Evolutionary conservation across 768 basidiomycete species (phyloP), one percentile per base, ranked within the genome.

Genomic region (Auriscalpium microsporum): DNA sequence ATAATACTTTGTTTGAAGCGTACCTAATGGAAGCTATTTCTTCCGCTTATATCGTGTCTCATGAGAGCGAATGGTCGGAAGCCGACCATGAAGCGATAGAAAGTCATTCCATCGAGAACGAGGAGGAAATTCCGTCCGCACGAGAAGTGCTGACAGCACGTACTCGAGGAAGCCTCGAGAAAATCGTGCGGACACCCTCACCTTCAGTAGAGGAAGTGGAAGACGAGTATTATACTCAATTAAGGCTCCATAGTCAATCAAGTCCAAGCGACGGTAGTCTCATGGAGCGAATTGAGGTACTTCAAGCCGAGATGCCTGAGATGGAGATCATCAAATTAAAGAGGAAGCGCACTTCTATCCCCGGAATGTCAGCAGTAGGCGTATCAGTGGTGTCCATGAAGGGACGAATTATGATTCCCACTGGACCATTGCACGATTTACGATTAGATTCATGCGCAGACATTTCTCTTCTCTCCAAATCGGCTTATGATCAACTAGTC

Each of bases 271-370:
- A 21, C 21, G 46, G 23, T 1, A 48, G n/a, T 48, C 17, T 48
- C n/a, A 16, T n/a, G n/a, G n/a, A 10, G 2, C 46, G 7, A 13
- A 21, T 48, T 16, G 44, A 45, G 44, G 44, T 9, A 10, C 1
- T 21, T 6, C 44, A 16, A 45, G 44, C 44, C 5, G 66, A 72
- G 1, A 72, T 71, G 0, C 28, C 69, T 67, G 0, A 63, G 21
- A 21, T 21, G 21, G 21, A 21, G n/a, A 42, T n/a, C 40, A n/a
- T 42, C 40, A 42, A n/a, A n/a, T n/a, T 42, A n/a, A 10, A 42
- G 40, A 42, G n/a, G n/a, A 13, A 42, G 8, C 40, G 40, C 13
- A 42, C 17, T 14, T 42, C 40, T 4, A 14, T 42, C 13, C 40
- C 40, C 4, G 40, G 40, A 14, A 13, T 14, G 17, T 13, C 40